Evolutionary conservation across 371 early-diverging fungal genomes (phyloP).

Genomic region (Mucor saturninus): DNA sequence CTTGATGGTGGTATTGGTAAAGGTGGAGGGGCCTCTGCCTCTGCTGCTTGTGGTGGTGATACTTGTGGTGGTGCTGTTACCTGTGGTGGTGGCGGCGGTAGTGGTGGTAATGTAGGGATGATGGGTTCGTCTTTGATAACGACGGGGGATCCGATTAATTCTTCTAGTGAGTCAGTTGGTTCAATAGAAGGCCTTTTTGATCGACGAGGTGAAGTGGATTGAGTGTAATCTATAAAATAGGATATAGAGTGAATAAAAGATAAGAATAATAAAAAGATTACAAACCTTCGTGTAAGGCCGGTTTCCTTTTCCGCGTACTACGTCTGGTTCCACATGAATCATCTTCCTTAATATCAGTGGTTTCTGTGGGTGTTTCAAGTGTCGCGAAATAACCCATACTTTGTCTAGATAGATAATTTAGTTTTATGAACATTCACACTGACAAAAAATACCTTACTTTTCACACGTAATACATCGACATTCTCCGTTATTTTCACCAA

Average conservation of each 20-base stretch:
- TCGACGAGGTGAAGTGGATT: constrained; percentile 1
- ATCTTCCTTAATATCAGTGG: constrained; percentile 13
- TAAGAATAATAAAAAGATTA: not conserved
- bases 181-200: constrained; percentile 21
- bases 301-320: constrained; percentile 42
- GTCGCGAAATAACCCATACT: constrained; percentile 30
- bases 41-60: too few species aligned
- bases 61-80: too few species aligned
- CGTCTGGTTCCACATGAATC: constrained; percentile 28
- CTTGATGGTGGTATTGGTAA: too few species aligned
- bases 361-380: constrained; percentile 21
- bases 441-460: constrained; percentile 31
- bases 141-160: constrained; percentile 15
- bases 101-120: constrained; percentile 6
- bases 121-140: not conserved
- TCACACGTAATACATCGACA: constrained; percentile 94
- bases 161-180: constrained; percentile 22
- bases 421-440: too few species aligned
- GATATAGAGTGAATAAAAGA: not conserved
- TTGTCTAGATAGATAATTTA: not conserved
- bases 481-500: constrained; percentile 85
- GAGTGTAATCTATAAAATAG: constrained; percentile 7
- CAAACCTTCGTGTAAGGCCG: constrained; percentile 41
- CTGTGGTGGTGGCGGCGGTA: too few species aligned
- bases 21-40: not conserved